Evolutionary conservation across 2,329 filamentous ascomycete genomes (phyloP), one percentile per base, ranked within the genome.

Genomic region (Nannizziopsis barbatae): DNA sequence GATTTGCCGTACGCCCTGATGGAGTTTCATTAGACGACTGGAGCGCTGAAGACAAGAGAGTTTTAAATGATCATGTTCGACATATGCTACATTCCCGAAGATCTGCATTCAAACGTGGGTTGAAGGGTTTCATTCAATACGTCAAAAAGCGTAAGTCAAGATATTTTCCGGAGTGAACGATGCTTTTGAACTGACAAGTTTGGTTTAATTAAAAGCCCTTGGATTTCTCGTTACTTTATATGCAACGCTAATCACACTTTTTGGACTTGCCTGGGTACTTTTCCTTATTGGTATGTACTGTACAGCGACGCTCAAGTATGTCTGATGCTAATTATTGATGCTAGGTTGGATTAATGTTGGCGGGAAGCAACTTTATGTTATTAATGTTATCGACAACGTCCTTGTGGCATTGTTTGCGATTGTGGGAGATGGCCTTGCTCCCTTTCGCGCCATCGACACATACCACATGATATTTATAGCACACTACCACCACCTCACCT

Each of bases 401-500:
- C 71, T 86, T 11, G 82, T 86, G 5, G 82, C 80, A 9, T 71
- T 86, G 5, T 86, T 86, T 54, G 80, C 77, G 45, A 66, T 86
- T 52, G 80, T 85, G 61, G 82, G 82, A 42, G 81, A 84, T 55
- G 81, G 81, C 2, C 66, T 86, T 30, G 79, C 79, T 0, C 82
- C 86, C 0, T 93, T 90, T 63, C 79, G 86, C 31, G 77, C 76
- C 3, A 73, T 90, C 5, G 86, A 93, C 61, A 92, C 86, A 0
- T 93, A 93, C 62, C 86, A 92, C 64, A 89, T 92, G 84, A 76
- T 80, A 37, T 90, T 79, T 64, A 84, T 93, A 52, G 81, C 82
- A 0, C 82, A 81, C 53, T 90, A 88, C 58, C 80, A 79, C 50
- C 72, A 75, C 50, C 61, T 77, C 41, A 84, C 81, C 2, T 84